A percentile compares a stretch with the other conserved stretches of the same genome.
Evolutionary conservation across 2,329 filamentous ascomycete genomes (phyloP).

Genomic region (Aspergillus calidoustus): DNA sequence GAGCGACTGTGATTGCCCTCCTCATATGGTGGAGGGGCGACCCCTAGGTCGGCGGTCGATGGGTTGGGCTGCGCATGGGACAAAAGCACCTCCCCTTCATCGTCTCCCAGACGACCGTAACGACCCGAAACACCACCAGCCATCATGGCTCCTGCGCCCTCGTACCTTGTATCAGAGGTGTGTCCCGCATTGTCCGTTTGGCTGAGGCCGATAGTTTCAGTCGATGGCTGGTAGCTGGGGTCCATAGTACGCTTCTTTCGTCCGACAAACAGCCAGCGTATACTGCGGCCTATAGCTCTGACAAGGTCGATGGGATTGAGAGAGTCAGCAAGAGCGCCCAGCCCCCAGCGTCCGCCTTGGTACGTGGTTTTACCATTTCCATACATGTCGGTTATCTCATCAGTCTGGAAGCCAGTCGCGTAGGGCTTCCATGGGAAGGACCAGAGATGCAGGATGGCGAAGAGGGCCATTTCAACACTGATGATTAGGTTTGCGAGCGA

Average conservation of each 20-base stretch:
- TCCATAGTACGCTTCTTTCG: slow-evolving; percentile 55
- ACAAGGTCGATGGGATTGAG: slow-evolving; percentile 82
- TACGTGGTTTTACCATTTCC: slow-evolving; percentile 57
- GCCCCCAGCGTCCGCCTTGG: slow-evolving; percentile 66
- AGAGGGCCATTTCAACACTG: slow-evolving; percentile 83
- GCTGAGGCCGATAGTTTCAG: slow-evolving; percentile 36
- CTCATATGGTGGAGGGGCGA: slow-evolving; percentile 25
- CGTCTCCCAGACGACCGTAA: slow-evolving; percentile 33
- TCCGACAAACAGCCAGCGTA: slow-evolving; percentile 81
- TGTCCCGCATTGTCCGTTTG: slow-evolving; percentile 20
- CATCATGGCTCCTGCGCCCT: slow-evolving; percentile 30
- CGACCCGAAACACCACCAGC: slow-evolving; percentile 28
- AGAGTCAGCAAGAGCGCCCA: slow-evolving; percentile 70
- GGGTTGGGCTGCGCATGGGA: slow-evolving; percentile 43
- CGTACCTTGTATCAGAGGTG: slow-evolving; percentile 32
- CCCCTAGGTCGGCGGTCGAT: slow-evolving; percentile 17
- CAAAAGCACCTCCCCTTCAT: slow-evolving; percentile 46
- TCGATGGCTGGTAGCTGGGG: slow-evolving; percentile 42
- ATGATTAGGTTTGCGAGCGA: slow-evolving; percentile 78
- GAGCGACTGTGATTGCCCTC: slow-evolving; percentile 21
- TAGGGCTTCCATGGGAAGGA: slow-evolving; percentile 82
- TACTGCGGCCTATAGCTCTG: slow-evolving; percentile 76
- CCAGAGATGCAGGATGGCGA: slow-evolving; percentile 77
- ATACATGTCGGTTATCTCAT: slow-evolving; percentile 49
- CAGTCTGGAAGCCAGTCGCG: slow-evolving; percentile 53